These are phyloP conservation scores for Hypoxylon sp. DNA, from an alignment of 2,329 filamentous ascomycete genomes.

Conservation along the genomic window DNA sequence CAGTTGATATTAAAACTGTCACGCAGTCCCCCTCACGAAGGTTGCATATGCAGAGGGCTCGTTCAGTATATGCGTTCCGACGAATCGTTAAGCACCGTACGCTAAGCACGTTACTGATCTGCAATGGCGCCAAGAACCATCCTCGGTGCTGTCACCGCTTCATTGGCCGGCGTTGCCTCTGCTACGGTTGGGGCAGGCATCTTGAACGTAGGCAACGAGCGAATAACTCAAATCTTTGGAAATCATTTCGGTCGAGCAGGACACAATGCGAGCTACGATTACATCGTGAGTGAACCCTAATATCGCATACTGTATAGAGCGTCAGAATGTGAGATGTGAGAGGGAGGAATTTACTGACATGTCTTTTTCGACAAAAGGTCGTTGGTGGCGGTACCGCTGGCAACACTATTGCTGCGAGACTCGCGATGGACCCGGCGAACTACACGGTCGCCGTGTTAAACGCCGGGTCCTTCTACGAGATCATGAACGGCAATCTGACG, in stretches of 20 bases:
- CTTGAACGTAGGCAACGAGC: neutral
- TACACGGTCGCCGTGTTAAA: neutral
- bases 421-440: constrained; percentile 1
- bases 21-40: neutral
- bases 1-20: neutral
- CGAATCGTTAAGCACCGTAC: constrained; percentile 1
- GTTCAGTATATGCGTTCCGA: neutral
- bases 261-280: constrained; percentile 1
- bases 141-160: neutral
- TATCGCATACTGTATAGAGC: neutral
- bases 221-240: constrained; percentile 1
- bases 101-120: neutral
- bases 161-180: constrained; percentile 1
- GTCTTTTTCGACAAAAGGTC: neutral
- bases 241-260: neutral
- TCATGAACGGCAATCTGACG: constrained; percentile 3
- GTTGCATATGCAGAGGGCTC: constrained; percentile 3
- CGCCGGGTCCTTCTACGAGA: constrained; percentile 3
- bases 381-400: neutral
- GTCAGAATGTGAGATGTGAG: constrained; percentile 3
- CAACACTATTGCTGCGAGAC: neutral
- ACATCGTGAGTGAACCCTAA: neutral
- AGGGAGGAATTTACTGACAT: neutral
- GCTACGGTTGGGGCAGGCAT: neutral
- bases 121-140: constrained; percentile 2